Evolutionary conservation across 2,329 filamentous ascomycete species (phyloP).

Genomic region (Mariannaea elegans): DNA sequence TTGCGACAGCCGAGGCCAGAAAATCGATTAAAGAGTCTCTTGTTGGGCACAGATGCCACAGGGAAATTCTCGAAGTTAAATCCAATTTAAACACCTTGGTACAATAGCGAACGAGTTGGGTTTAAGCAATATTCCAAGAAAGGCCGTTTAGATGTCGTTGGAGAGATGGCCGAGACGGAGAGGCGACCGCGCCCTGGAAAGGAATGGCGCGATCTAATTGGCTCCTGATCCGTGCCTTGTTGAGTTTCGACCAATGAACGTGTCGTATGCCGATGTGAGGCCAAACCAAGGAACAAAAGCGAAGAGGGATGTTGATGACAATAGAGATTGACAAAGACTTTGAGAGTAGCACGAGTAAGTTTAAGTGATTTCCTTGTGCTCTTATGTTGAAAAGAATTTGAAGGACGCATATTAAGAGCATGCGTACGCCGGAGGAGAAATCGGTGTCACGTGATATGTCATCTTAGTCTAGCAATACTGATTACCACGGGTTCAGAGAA

Average conservation of each 20-base stretch:
- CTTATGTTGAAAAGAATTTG: too few species aligned
- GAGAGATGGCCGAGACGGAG: too few species aligned
- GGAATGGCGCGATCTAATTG: constrained; percentile 6
- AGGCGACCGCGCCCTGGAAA: background rate
- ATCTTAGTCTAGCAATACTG: too few species aligned
- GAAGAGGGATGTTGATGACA: too few species aligned
- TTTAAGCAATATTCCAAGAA: background rate
- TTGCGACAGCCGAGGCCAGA: background rate
- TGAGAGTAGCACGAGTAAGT: too few species aligned
- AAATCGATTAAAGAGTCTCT: background rate
- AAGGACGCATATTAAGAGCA: too few species aligned
- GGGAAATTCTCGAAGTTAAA: background rate
- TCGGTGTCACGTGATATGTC: too few species aligned
- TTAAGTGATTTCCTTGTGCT: too few species aligned
- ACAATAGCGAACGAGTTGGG: background rate
- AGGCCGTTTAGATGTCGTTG: background rate
- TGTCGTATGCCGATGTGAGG: background rate
- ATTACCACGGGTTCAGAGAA: too few species aligned
- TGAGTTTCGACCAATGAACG: background rate
- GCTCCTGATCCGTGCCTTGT: background rate
- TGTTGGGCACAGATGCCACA: background rate
- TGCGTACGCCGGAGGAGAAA: too few species aligned
- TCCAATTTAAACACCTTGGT: background rate
- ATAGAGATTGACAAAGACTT: too few species aligned
- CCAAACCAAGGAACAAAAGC: background rate